Evolutionary conservation across 202 grass and related monocot genomes (phyloP).

Genomic region (Schoenoplectus triqueter): DNA sequence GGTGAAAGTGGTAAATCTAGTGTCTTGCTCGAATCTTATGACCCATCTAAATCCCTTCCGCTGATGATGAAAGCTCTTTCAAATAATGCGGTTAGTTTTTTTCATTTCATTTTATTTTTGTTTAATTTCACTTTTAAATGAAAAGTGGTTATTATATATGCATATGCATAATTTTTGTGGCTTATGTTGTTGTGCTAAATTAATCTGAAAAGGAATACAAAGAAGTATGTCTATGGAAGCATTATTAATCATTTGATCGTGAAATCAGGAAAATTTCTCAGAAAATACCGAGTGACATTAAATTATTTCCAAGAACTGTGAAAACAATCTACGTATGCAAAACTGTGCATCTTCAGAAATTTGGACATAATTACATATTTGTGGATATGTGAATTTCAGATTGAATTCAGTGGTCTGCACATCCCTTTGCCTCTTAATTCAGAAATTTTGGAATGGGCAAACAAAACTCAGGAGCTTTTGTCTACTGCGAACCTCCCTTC

Average conservation of each 20-base stretch:
- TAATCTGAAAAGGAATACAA: not conserved
- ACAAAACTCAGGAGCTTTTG: constrained; percentile 83
- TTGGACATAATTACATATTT: not conserved
- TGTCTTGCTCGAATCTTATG: constrained; percentile 76
- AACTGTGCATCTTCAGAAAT: not conserved
- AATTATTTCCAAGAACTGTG: not conserved
- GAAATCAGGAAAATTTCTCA: constrained; percentile 3
- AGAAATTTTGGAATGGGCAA: constrained; percentile 87
- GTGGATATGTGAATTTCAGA: constrained; percentile 51
- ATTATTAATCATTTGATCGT: not conserved
- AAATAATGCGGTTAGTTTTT: constrained; percentile 62
- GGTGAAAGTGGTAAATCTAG: constrained; percentile 55
- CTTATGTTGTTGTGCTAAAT: not conserved
- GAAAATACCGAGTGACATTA: not conserved
- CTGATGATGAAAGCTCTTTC: constrained; percentile 88
- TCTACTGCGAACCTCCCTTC: constrained; percentile 74
- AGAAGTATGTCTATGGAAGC: not conserved
- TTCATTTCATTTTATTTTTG: constrained; percentile 7
- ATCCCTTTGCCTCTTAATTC: constrained; percentile 70
- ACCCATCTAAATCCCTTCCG: constrained; percentile 70
- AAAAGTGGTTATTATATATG: not conserved
- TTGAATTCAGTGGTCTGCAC: constrained; percentile 60
- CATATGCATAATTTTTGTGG: not conserved
- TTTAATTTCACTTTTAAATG: not conserved
- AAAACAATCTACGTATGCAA: not conserved